Evolutionary conservation across 306 rosid genomes (phyloP), one percentile per base, ranked within the genome.

Genomic region (Coriaria nepalensis): DNA sequence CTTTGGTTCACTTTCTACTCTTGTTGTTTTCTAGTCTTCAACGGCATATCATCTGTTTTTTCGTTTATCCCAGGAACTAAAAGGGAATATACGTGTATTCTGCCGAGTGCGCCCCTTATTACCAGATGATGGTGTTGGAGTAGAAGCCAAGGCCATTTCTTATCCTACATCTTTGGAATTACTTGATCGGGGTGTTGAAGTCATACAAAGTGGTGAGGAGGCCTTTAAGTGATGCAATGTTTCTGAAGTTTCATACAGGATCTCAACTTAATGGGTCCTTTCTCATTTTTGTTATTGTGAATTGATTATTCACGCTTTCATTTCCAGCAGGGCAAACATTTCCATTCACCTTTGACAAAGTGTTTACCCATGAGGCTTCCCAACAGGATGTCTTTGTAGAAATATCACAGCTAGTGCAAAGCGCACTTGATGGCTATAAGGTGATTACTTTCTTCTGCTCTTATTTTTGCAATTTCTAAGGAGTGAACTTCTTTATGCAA

Each of bases 391-490:
- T 85, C 59, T 92, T 92, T 64, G 68, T 65, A 3, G 98, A 92
- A 62, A 75, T 92, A 71, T 85, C 98, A 8, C 98, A 92, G 58
- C 68, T 92, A 47, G 95, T 92, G 10, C 98, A 85, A 59, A 92
- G 95, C 72, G 98, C 98, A 5, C 98, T 92, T 41, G 98, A 92
- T 56, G 98, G 98, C 34, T 92, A 85, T 42, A 92, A 85, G 98
- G 98, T 90, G 57, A 55, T 41, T 62, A 40, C 33, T 9, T 5
- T 49, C 6, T 10, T 56, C 34, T 5, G 11, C 54, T 59, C 29
- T 20, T 20, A 20, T 3, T 20, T 20, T 20, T 20, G 29, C 29
- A 20, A 20, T 20, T 20, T 20, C 2, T 20, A 20, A 20, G 29
- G 29, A 20, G 29, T 20, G 29, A 20, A 20, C 29, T 20, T 20